Evolutionary conservation across 2,329 filamentous ascomycete genomes (phyloP).

Genomic region (Cladobotryum mycophilum): DNA sequence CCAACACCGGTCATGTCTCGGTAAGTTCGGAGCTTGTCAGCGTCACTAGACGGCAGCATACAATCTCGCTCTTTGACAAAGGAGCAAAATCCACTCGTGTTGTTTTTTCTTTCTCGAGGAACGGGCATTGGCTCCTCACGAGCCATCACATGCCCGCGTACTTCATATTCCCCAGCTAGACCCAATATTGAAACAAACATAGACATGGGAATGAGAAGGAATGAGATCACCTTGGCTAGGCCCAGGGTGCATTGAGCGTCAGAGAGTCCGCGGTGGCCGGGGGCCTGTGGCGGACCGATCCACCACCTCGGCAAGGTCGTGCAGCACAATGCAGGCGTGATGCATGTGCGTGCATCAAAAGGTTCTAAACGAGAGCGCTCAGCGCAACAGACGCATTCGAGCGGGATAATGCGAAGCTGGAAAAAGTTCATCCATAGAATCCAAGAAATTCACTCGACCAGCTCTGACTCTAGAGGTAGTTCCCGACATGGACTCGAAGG

Average conservation of each 20-base stretch:
- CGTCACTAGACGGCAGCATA: no score
- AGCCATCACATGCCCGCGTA: not conserved
- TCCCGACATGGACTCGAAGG: no score
- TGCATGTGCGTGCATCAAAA: slow-evolving; percentile 6
- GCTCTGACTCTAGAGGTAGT: no score
- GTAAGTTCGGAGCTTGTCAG: no score
- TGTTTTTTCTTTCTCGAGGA: no score
- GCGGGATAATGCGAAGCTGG: not conserved
- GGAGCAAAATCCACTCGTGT: no score
- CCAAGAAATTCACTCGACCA: no score
- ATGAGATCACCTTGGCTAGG: not conserved
- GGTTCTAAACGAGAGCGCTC: not conserved
- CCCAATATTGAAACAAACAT: not conserved
- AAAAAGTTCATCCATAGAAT: no score
- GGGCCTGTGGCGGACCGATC: slow-evolving; percentile 1
- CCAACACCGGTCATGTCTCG: no score
- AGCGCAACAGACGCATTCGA: not conserved
- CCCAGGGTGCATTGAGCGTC: no score
- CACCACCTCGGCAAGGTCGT: slow-evolving; percentile 1
- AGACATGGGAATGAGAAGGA: not conserved
- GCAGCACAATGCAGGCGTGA: not conserved
- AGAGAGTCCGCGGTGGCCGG: not conserved
- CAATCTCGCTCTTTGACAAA: no score
- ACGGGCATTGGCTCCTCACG: no score
- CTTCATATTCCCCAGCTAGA: not conserved